Evolutionary conservation across 805 yeast genomes (phyloP).

Genomic region (Pichia ethanolica): DNA sequence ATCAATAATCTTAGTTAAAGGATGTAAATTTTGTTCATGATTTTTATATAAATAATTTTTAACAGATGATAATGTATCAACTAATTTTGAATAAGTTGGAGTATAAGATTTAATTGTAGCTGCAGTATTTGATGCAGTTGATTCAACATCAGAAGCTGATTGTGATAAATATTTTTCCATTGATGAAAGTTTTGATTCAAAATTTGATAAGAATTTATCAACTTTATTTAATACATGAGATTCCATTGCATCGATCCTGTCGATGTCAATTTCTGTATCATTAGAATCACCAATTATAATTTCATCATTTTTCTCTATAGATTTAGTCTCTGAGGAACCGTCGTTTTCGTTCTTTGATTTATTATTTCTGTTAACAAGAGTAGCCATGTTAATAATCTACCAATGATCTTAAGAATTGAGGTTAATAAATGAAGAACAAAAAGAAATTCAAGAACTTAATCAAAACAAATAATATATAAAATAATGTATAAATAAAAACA

Average conservation of each 20-base stretch:
- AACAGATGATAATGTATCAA: conserved; percentile 17
- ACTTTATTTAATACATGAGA: conserved; percentile 22
- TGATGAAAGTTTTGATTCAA: conserved; percentile 23
- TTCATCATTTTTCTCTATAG: background rate
- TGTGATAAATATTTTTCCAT: conserved; percentile 23
- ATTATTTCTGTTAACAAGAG: background rate
- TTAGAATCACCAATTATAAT: background rate
- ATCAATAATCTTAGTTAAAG: conserved; percentile 24
- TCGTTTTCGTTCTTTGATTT: background rate
- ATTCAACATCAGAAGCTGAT: conserved; percentile 10
- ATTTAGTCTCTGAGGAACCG: background rate
- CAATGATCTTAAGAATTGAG: no score
- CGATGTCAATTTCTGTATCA: background rate
- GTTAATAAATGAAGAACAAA: background rate
- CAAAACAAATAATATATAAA: no score
- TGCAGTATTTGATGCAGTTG: conserved; percentile 1
- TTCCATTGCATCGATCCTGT: conserved; percentile 15
- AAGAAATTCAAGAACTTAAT: no score
- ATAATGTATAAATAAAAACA: no score
- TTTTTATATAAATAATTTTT: conserved; percentile 18
- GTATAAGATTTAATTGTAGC: conserved; percentile 8
- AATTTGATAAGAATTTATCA: conserved; percentile 22
- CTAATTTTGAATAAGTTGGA: conserved; percentile 18
- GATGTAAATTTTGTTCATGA: conserved; percentile 22
- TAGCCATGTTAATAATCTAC: background rate